Evolutionary conservation across 2,329 filamentous ascomycete species (phyloP).

Genomic region (Trichophyton simii): DNA sequence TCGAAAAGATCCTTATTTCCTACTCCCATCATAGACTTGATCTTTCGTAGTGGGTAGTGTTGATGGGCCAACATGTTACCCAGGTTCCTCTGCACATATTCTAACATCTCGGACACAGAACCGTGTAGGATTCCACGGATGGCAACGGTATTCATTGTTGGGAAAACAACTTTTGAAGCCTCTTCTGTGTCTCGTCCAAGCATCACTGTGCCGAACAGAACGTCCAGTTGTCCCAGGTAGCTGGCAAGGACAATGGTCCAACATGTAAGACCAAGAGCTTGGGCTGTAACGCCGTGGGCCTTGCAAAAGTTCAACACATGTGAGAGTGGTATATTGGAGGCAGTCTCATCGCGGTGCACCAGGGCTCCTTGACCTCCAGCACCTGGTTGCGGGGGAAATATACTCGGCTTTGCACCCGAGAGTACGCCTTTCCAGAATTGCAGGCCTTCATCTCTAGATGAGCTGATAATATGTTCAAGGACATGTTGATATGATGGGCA

Average conservation of each 20-base stretch:
- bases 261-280: conserved; percentile 61
- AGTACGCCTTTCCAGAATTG: conserved; percentile 64
- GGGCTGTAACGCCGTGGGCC: conserved; percentile 54
- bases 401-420: conserved; percentile 34
- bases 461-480: conserved; percentile 43
- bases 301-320: conserved; percentile 51
- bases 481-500: conserved; percentile 42
- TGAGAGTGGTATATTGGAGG: conserved; percentile 23
- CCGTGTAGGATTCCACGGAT: conserved; percentile 63
- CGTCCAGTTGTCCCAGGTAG: conserved; percentile 52
- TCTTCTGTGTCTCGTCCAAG: conserved; percentile 69
- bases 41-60: conserved; percentile 62
- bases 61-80: conserved; percentile 56
- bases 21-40: conserved; percentile 42
- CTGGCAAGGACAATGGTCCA: conserved; percentile 62
- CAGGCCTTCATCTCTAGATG: conserved; percentile 31
- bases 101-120: conserved; percentile 49
- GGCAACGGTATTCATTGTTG: conserved; percentile 82
- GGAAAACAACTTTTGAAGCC: conserved; percentile 60
- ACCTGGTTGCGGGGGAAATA: conserved; percentile 27
- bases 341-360: conserved; percentile 21
- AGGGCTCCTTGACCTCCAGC: conserved; percentile 7
- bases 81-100: conserved; percentile 60
- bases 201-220: conserved; percentile 70
- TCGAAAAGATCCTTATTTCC: conserved; percentile 44